Percentiles rank a stretch among this genome's conserved stretches.
Evolutionary conservation across 192 early-diverging fungal species (phyloP).

Genomic region (Mycoemilia scoparia): DNA sequence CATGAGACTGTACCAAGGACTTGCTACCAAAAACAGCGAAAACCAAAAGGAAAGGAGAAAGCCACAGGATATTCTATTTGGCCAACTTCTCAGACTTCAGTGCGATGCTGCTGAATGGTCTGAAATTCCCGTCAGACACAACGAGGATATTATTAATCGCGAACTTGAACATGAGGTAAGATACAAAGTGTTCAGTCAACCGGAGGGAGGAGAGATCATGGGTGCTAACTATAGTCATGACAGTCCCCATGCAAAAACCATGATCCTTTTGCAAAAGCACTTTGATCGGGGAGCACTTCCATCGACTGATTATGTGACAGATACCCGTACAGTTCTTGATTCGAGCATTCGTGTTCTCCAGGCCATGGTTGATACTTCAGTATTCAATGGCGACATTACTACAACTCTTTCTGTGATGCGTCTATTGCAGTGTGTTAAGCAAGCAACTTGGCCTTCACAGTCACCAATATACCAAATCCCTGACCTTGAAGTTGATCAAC

Average conservation of each 20-base stretch:
- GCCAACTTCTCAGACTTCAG: constrained; percentile 55
- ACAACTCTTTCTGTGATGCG: constrained; percentile 57
- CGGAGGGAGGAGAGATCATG: too few relatives aligned
- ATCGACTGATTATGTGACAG: constrained; percentile 78
- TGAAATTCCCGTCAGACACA: constrained; percentile 84
- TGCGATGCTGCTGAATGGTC: constrained; percentile 73
- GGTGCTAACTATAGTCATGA: constrained; percentile 45
- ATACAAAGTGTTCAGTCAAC: constrained; percentile 5
- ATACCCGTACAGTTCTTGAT: constrained; percentile 79
- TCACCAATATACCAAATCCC: constrained; percentile 45
- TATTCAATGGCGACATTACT: constrained; percentile 40
- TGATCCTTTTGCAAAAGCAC: constrained; percentile 78
- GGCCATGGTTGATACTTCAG: constrained; percentile 87
- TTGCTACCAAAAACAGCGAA: constrained; percentile 3
- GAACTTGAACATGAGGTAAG: constrained; percentile 53
- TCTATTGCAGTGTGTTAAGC: constrained; percentile 83
- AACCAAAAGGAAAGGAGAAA: constrained; percentile 4
- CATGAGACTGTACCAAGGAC: too few relatives aligned
- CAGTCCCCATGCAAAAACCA: constrained; percentile 80
- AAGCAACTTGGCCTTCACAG: constrained; percentile 63
- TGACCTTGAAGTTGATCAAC: constrained; percentile 3
- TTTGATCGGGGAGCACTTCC: constrained; percentile 63
- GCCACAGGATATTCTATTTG: constrained; percentile 14
- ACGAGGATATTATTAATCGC: constrained; percentile 80
- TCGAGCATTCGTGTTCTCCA: constrained; percentile 78